Percentiles rank a stretch among this genome's conserved stretches.
These are phyloP conservation scores for Mortierella polycephala DNA, from an alignment of 371 early-diverging fungal species.

Conservation along the genomic window DNA sequence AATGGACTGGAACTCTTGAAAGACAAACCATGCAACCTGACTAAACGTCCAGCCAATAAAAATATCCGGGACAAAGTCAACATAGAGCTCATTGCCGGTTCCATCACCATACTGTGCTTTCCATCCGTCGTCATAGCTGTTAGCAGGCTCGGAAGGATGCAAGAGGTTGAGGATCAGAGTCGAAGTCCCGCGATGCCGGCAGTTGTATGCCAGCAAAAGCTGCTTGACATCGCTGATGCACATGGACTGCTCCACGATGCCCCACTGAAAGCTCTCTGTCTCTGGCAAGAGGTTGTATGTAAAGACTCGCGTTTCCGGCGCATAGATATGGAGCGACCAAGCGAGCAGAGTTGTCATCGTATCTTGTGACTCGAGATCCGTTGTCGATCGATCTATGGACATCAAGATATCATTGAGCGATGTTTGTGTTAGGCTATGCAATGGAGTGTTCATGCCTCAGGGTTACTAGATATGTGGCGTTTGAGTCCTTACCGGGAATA, in stretches of 20 bases:
- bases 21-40: conserved; percentile 70
- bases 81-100: conserved; percentile 76
- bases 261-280: conserved; percentile 73
- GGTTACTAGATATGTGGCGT: not conserved
- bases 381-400: conserved; percentile 13
- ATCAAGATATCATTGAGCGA: not conserved
- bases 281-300: conserved; percentile 76
- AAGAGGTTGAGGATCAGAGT: conserved; percentile 79
- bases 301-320: conserved; percentile 72
- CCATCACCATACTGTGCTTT: conserved; percentile 84
- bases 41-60: conserved; percentile 71
- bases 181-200: conserved; percentile 73
- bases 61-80: conserved; percentile 59
- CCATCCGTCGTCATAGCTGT: conserved; percentile 76
- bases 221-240: conserved; percentile 81
- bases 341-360: conserved; percentile 46
- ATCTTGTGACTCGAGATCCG: conserved; percentile 41
- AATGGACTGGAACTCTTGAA: conserved; percentile 77
- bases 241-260: conserved; percentile 70
- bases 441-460: not conserved
- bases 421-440: not conserved
- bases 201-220: conserved; percentile 73
- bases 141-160: conserved; percentile 67
- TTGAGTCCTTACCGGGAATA: conserved; percentile 56
- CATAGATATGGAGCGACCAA: conserved; percentile 58